phyloP scores from a whole-genome alignment of 768 basidiomycete genomes.

The Sporobolomyces roseus region DNA sequence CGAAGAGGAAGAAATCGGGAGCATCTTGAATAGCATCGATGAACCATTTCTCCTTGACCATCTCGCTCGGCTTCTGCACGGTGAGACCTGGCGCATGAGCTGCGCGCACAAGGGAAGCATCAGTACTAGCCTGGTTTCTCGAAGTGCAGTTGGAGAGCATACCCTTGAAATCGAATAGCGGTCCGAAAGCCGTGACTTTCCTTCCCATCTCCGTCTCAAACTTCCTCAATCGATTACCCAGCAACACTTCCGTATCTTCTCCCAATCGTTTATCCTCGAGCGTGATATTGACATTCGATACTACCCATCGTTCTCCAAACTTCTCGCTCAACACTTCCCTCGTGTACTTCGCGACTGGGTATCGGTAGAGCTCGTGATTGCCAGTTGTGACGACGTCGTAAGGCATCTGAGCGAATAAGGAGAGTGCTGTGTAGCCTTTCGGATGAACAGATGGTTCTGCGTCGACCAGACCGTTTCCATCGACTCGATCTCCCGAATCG shows the following conservation, averaged over 20 bases:
- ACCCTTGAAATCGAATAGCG: conserved; percentile 70
- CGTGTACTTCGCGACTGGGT: conserved; percentile 48
- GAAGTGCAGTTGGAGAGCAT: too few relatives aligned
- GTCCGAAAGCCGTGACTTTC: conserved; percentile 72
- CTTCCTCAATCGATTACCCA: conserved; percentile 49
- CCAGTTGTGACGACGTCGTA: conserved; percentile 82
- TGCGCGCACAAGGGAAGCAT: neutral
- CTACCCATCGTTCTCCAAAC: conserved; percentile 68
- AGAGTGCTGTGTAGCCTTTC: conserved; percentile 58
- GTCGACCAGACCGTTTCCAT: conserved; percentile 72
- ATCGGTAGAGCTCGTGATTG: conserved; percentile 64
- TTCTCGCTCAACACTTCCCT: conserved; percentile 64
- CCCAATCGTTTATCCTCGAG: conserved; percentile 50
- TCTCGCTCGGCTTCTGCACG: conserved; percentile 66
- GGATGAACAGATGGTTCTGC: conserved; percentile 60
- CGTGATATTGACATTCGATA: conserved; percentile 83
- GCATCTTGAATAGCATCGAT: conserved; percentile 69
- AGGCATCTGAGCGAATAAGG: conserved; percentile 66
- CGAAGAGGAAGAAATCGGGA: conserved; percentile 76
- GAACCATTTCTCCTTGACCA: conserved; percentile 84
- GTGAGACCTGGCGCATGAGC: conserved; percentile 65
- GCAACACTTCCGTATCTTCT: conserved; percentile 45
- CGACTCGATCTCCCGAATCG: conserved; percentile 54
- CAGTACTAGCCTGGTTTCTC: too few relatives aligned
- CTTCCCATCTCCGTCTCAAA: conserved; percentile 56